A percentile compares a stretch with the other conserved stretches of the same genome.
phyloP scores from a whole-genome alignment of 2,329 filamentous ascomycete genomes.

The Cyclaneusma minus region DNA sequence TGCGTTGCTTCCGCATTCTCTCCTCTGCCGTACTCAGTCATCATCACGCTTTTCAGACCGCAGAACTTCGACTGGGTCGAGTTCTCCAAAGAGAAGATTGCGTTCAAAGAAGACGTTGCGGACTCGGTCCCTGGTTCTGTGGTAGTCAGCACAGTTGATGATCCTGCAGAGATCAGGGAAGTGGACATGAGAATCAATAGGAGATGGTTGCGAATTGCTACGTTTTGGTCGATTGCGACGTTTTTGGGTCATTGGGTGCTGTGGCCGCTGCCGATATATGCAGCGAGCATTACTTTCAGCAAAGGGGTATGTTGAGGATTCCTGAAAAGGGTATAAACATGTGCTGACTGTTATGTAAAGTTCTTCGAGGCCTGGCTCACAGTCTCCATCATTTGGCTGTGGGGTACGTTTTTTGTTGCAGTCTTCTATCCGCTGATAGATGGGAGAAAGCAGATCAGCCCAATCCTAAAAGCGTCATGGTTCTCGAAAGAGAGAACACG shows the following conservation, averaged over 20 bases:
- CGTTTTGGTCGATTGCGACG: slow-evolving; percentile 30
- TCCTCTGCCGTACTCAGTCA: slow-evolving; percentile 26
- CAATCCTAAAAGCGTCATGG: slow-evolving; percentile 1
- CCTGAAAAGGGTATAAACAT: background rate
- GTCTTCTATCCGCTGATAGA: slow-evolving; percentile 34
- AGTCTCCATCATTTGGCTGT: slow-evolving; percentile 35
- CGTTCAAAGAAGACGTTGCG: slow-evolving; percentile 18
- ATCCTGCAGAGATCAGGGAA: slow-evolving; percentile 17
- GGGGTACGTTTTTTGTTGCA: slow-evolving; percentile 31
- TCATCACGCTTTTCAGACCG: slow-evolving; percentile 29
- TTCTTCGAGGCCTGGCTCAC: slow-evolving; percentile 36
- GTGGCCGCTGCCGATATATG: slow-evolving; percentile 40
- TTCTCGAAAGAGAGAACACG: background rate
- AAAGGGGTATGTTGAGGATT: slow-evolving; percentile 17
- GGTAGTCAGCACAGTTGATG: slow-evolving; percentile 9
- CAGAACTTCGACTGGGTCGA: slow-evolving; percentile 25
- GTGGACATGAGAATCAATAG: slow-evolving; percentile 12
- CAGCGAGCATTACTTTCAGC: slow-evolving; percentile 30
- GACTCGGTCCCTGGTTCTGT: slow-evolving; percentile 11
- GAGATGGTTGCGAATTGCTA: slow-evolving; percentile 28
- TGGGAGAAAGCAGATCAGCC: slow-evolving; percentile 21
- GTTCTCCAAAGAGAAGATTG: slow-evolving; percentile 24
- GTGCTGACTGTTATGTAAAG: slow-evolving; percentile 7
- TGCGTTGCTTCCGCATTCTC: slow-evolving; percentile 31
- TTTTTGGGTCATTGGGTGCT: slow-evolving; percentile 37